Evolutionary conservation across 2,329 filamentous ascomycete genomes (phyloP).

Genomic region (Diaporthe sp.): DNA sequence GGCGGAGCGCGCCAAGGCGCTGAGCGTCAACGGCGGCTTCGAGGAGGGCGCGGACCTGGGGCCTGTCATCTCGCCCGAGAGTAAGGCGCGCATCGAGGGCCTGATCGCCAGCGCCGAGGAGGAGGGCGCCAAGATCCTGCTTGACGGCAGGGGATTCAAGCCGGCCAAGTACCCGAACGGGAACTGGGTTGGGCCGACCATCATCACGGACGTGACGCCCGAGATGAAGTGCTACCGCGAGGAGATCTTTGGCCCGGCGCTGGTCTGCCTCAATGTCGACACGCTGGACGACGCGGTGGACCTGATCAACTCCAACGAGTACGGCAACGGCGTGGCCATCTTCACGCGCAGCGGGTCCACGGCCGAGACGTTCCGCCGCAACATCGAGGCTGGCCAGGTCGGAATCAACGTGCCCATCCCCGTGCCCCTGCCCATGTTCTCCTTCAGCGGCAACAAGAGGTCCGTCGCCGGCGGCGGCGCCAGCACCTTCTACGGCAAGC

Average conservation of each 20-base stretch:
- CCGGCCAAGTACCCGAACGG: constrained; percentile 84
- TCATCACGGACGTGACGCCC: constrained; percentile 83
- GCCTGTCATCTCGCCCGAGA: constrained; percentile 83
- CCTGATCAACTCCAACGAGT: constrained; percentile 86
- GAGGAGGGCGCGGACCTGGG: constrained; percentile 83
- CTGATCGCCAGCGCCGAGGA: constrained; percentile 81
- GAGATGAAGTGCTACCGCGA: constrained; percentile 87
- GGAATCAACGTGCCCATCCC: constrained; percentile 88
- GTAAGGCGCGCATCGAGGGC: constrained; percentile 80
- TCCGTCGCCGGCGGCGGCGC: constrained; percentile 91
- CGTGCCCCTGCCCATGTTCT: constrained; percentile 77
- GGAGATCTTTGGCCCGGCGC: constrained; percentile 87
- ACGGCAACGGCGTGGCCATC: constrained; percentile 87
- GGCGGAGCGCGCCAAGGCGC: constrained; percentile 77
- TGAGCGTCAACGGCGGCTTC: constrained; percentile 84
- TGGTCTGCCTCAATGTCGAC: constrained; percentile 82
- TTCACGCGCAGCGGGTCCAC: constrained; percentile 84
- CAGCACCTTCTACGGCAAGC: constrained; percentile 94
- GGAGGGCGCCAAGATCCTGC: constrained; percentile 84
- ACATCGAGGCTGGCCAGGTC: constrained; percentile 87
- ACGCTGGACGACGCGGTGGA: constrained; percentile 84
- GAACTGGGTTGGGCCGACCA: constrained; percentile 86
- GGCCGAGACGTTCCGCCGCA: constrained; percentile 80
- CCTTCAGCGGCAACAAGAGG: constrained; percentile 85
- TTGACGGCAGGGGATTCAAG: constrained; percentile 81